Evolutionary conservation across 345 rosid genomes (phyloP).

Genomic region (Hirschfeldia incana): DNA sequence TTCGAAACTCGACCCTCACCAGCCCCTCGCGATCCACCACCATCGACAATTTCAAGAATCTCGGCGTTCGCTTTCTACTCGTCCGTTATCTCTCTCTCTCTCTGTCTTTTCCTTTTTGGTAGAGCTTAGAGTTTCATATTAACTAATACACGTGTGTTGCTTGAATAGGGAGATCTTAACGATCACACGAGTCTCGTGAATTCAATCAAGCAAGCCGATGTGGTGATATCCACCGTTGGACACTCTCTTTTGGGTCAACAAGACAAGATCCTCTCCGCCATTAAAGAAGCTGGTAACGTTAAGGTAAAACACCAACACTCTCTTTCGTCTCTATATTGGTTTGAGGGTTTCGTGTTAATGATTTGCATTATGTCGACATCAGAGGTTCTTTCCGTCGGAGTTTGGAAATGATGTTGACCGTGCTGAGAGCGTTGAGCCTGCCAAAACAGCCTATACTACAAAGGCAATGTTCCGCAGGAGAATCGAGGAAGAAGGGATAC

Average conservation of each 20-base stretch:
- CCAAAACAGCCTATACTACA: constrained; percentile 41
- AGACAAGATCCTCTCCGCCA: constrained; percentile 55
- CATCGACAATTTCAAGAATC: constrained; percentile 36
- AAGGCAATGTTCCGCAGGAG: constrained; percentile 48
- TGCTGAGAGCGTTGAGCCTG: constrained; percentile 51
- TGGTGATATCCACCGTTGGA: constrained; percentile 53
- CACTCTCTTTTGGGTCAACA: constrained; percentile 43
- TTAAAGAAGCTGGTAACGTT: constrained; percentile 65
- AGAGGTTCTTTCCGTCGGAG: constrained; percentile 67
- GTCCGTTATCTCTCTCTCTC: constrained; percentile 19
- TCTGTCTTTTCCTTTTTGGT: not conserved
- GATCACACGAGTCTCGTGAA: constrained; percentile 55
- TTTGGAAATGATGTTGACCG: constrained; percentile 63
- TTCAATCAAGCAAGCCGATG: constrained; percentile 59
- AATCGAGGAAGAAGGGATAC: constrained; percentile 51
- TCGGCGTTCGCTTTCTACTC: constrained; percentile 39
- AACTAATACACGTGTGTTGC: not conserved
- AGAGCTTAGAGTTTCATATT: not conserved
- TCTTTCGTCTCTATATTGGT: not conserved
- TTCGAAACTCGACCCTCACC: constrained; percentile 36
- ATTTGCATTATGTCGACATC: not conserved
- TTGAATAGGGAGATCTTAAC: constrained; percentile 51
- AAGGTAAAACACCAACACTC: constrained; percentile 39
- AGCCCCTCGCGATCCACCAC: constrained; percentile 29
- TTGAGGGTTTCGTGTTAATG: not conserved